Evolutionary conservation across 2,329 filamentous ascomycete genomes (phyloP).

Genomic region (Neoascochyta sp.): DNA sequence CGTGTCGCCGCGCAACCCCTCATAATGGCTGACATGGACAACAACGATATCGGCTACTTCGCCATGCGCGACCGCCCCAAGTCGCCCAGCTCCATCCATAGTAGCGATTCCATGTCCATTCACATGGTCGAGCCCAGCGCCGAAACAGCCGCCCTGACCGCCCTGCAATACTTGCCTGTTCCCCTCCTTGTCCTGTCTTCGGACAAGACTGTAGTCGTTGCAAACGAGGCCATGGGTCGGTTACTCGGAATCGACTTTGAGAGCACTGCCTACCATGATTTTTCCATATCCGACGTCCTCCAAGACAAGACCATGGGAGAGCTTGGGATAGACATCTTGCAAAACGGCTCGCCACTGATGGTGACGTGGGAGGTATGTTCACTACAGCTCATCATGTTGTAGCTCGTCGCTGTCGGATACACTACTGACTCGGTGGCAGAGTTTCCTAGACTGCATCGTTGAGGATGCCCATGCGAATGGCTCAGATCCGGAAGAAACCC

Average conservation of each 20-base stretch:
- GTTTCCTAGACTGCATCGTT: slow-evolving; percentile 44
- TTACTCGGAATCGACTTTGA: slow-evolving; percentile 58
- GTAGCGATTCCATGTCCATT: slow-evolving; percentile 30
- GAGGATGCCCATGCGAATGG: slow-evolving; percentile 31
- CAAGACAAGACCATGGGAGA: slow-evolving; percentile 64
- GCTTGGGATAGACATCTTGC: slow-evolving; percentile 69
- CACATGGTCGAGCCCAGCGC: slow-evolving; percentile 25
- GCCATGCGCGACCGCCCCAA: slow-evolving; percentile 18
- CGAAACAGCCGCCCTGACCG: slow-evolving; percentile 39
- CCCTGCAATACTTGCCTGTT: slow-evolving; percentile 70
- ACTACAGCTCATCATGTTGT: background rate
- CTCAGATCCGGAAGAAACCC: slow-evolving; percentile 11
- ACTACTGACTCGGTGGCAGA: slow-evolving; percentile 19
- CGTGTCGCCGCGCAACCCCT: no score
- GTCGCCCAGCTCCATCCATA: slow-evolving; percentile 30
- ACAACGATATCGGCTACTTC: slow-evolving; percentile 29
- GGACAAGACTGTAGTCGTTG: slow-evolving; percentile 66
- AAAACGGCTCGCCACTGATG: slow-evolving; percentile 57
- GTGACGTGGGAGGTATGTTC: slow-evolving; percentile 49
- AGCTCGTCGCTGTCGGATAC: background rate
- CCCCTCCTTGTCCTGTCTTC: slow-evolving; percentile 66
- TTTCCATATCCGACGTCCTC: slow-evolving; percentile 56
- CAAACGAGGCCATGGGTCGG: slow-evolving; percentile 71
- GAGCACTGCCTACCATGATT: slow-evolving; percentile 40
- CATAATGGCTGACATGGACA: slow-evolving; percentile 20